Evolutionary conservation across 106 monocot genomes (phyloP).

Genomic region (Dendrobium nobile): DNA sequence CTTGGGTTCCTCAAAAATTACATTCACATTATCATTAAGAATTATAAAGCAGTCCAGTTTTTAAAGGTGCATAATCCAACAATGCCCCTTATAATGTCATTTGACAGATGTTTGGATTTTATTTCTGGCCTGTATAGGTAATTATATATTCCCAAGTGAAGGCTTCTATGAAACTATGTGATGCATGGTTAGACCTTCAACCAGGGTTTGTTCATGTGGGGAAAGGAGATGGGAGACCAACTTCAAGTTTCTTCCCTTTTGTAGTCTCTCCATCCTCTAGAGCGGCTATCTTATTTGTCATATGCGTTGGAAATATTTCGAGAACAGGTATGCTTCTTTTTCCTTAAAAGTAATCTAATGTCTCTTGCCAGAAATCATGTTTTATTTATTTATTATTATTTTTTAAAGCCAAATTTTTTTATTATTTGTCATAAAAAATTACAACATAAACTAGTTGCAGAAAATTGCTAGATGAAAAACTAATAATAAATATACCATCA

Average conservation of each 20-base stretch:
- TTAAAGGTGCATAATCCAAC: background rate
- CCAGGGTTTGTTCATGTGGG: slow-evolving; percentile 66
- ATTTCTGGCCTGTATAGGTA: slow-evolving; percentile 39
- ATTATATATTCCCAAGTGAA: slow-evolving; percentile 88
- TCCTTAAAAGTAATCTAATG: background rate
- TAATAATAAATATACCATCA: too few relatives aligned
- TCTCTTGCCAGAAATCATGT: background rate
- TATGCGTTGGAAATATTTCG: slow-evolving; percentile 22
- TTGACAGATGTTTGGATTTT: background rate
- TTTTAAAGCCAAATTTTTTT: too few relatives aligned
- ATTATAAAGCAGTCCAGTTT: background rate
- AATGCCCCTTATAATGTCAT: background rate
- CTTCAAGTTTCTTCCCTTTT: slow-evolving; percentile 74
- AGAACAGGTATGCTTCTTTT: background rate
- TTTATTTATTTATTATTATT: too few relatives aligned
- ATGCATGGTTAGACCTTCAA: slow-evolving; percentile 89
- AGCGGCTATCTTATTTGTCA: slow-evolving; percentile 75
- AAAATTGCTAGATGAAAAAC: too few relatives aligned
- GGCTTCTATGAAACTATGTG: slow-evolving; percentile 60
- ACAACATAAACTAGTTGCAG: too few relatives aligned
- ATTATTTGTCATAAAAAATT: too few relatives aligned
- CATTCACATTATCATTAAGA: background rate
- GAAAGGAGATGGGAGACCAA: slow-evolving; percentile 62
- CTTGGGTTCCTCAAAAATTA: too few relatives aligned
- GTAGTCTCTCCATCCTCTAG: slow-evolving; percentile 71